Percentiles rank a stretch among this genome's conserved stretches.
These are phyloP conservation scores for Carallia brachiata DNA, from an alignment of 345 rosid genomes.

Conservation along the genomic window DNA sequence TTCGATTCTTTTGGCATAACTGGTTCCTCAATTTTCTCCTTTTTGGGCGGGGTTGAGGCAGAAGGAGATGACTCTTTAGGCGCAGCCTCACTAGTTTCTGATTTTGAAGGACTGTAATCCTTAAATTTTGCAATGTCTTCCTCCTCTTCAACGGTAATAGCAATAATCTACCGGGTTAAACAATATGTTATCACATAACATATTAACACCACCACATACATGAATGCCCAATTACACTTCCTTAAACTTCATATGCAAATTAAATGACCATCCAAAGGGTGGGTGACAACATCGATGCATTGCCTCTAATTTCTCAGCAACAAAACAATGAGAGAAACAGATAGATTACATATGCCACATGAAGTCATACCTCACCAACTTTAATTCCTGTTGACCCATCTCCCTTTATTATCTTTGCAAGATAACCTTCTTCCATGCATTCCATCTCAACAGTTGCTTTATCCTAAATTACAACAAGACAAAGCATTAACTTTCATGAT, in stretches of 20 bases:
- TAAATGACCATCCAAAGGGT: neutral
- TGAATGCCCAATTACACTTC: neutral
- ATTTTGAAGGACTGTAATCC: slow-evolving; percentile 72
- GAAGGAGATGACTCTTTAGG: slow-evolving; percentile 45
- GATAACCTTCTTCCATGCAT: slow-evolving; percentile 98
- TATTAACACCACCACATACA: neutral
- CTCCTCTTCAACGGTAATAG: slow-evolving; percentile 89
- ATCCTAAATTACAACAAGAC: slow-evolving; percentile 44
- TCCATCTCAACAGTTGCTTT: slow-evolving; percentile 99
- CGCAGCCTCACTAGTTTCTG: slow-evolving; percentile 39
- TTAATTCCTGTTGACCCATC: slow-evolving; percentile 92
- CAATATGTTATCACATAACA: neutral
- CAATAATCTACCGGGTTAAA: slow-evolving; percentile 54
- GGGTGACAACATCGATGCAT: neutral
- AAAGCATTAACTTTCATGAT: slow-evolving; percentile 8
- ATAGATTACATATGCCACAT: neutral
- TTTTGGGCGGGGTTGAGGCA: slow-evolving; percentile 41
- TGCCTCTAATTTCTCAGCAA: neutral
- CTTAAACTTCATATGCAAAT: neutral
- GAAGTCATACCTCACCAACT: slow-evolving; percentile 83
- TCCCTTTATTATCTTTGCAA: slow-evolving; percentile 81
- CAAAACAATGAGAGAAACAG: neutral
- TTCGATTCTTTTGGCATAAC: slow-evolving; percentile 60
- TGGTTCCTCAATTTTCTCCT: slow-evolving; percentile 56
- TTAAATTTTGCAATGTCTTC: slow-evolving; percentile 78